phyloP scores from a whole-genome alignment of 1,139 yeast genomes.

The Sugiyamaella xylanicola region DNA sequence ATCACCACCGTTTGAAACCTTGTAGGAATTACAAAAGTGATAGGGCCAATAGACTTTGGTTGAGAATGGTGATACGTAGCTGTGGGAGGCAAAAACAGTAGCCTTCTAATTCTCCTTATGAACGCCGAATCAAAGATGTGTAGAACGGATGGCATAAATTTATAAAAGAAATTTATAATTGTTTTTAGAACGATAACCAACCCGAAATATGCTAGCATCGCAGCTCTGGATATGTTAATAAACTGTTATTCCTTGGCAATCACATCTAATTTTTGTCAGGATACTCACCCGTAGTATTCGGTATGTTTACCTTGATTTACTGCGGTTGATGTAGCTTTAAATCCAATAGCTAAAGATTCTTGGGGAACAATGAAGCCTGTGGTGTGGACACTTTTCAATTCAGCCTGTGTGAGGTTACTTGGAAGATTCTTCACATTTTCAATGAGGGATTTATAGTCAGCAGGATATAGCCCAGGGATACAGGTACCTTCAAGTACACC shows the following conservation, averaged over 20 bases:
- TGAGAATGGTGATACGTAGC: slow-evolving; percentile 49
- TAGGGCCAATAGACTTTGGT: slow-evolving; percentile 34
- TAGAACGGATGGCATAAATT: slow-evolving; percentile 43
- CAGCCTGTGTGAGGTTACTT: slow-evolving; percentile 4
- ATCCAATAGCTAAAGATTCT: not conserved
- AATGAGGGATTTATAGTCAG: slow-evolving; percentile 9
- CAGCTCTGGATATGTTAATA: slow-evolving; percentile 15
- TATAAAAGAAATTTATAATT: slow-evolving; percentile 21
- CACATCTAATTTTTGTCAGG: too few relatives aligned
- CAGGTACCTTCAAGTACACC: not conserved
- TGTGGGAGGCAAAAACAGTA: slow-evolving; percentile 54
- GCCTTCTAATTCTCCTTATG: slow-evolving; percentile 46
- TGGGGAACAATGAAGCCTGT: slow-evolving; percentile 16
- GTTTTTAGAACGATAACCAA: slow-evolving; percentile 32
- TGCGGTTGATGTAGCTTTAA: slow-evolving; percentile 7
- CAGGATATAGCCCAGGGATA: slow-evolving; percentile 6
- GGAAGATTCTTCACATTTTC: not conserved
- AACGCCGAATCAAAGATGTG: slow-evolving; percentile 39
- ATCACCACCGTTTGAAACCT: slow-evolving; percentile 57
- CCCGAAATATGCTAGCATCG: slow-evolving; percentile 37
- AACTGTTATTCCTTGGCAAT: not conserved
- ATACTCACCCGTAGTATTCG: slow-evolving; percentile 13
- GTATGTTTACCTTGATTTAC: slow-evolving; percentile 2
- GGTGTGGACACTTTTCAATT: slow-evolving; percentile 13
- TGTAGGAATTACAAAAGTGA: slow-evolving; percentile 55